Base-by-base conservation (phyloP, 106 monocot species). In the Acanthochlamys bracteata region DNA sequence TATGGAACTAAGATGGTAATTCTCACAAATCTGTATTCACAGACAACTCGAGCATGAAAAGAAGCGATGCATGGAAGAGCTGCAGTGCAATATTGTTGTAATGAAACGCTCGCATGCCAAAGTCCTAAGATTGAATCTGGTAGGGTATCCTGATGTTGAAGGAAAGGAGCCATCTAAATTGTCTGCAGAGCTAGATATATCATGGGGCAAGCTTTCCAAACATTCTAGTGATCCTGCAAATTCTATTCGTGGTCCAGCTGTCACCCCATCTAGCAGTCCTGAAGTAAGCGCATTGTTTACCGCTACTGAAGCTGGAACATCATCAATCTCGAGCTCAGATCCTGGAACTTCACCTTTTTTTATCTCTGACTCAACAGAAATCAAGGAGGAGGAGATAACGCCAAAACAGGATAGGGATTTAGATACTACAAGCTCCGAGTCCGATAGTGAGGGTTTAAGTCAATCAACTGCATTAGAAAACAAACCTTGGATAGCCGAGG, bases 31-130 rank as follows among this genome's bases (percentile, higher is more conserved):
- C 58, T 7, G 25, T 63, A 10, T 39, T 4, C 21, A 59, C 72
- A 96, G 95, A 70, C 87, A 88, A 12, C 63, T 96, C 77, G 90
- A 91, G 77, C 75, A 88, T 41, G 95, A 96, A 42, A 82, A 84
- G 68, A 96, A 79, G 62, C 74, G 69, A 26, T 96, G 95, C 74
- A 78, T 88, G 68, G 89, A 94, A 60, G 90, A 86, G 43, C 82
- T 94, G 11, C 94, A 90, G 66, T 90, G 86, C 49, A 96, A 96
- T 70, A 91, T 96, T 42, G 95, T 96, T 3, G 84, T 77, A 17
- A 96, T 96, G 95, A 96, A 96, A 63, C 81, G 78, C 20, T 88
- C 87, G 55, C 82, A 91, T 64, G 82, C 95, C 0, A 96, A 96
- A 78, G 88, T 96, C 69, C 82, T 96, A 61, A 74, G 95, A 4